Evolutionary conservation across 306 rosid species (phyloP).

Genomic region (Cicer chorassanicum): DNA sequence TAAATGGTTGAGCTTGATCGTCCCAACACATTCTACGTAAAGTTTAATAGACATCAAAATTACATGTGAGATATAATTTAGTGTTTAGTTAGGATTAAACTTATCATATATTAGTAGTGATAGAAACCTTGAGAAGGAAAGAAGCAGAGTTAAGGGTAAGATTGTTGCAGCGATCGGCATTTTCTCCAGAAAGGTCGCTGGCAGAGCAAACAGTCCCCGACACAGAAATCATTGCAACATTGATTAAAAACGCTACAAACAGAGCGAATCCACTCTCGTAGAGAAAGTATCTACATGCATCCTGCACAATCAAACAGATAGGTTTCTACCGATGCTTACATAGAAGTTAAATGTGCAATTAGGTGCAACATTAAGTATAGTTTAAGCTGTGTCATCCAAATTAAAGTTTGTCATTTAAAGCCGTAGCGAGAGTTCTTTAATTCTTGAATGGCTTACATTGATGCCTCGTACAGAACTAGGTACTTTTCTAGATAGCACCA

Average conservation of each 20-base stretch:
- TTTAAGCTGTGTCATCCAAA: not conserved
- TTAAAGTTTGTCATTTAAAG: not conserved
- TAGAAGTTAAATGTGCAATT: not conserved
- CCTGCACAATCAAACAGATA: constrained; percentile 56
- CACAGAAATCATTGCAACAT: constrained; percentile 76
- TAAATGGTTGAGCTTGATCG: constrained; percentile 73
- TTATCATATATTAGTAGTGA: not conserved
- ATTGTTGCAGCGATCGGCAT: constrained; percentile 50
- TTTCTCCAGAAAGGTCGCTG: constrained; percentile 46
- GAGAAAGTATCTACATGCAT: constrained; percentile 76
- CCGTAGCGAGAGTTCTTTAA: not conserved
- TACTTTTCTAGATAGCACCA: constrained; percentile 81
- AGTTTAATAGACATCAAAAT: not conserved
- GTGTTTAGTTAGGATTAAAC: not conserved
- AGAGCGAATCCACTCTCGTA: constrained; percentile 82
- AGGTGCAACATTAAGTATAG: not conserved
- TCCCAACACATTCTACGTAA: constrained; percentile 78
- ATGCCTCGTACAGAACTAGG: constrained; percentile 73
- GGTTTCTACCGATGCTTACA: not conserved
- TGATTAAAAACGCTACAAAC: constrained; percentile 78
- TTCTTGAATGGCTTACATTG: constrained; percentile 56
- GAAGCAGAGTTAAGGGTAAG: constrained; percentile 78
- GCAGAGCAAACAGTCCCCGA: constrained; percentile 68
- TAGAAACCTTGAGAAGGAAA: constrained; percentile 81
- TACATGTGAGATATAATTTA: constrained; percentile 19